Base-by-base conservation (phyloP, 495 filamentous ascomycete species). In the Chlorociboria aeruginascens region DNA sequence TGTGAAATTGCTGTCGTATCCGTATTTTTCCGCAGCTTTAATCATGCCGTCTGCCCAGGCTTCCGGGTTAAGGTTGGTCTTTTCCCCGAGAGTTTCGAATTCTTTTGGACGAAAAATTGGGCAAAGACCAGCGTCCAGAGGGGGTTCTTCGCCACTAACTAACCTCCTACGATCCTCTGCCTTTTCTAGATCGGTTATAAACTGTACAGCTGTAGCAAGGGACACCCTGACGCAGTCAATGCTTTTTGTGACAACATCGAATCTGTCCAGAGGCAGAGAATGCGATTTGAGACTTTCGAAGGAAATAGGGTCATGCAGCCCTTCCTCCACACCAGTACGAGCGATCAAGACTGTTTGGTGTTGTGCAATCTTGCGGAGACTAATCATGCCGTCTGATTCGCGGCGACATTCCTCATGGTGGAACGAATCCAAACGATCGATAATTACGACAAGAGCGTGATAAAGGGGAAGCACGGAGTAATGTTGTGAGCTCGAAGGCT, bases 191-290 rank as follows among this genome's bases (percentile, higher is more conserved):
- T 40, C 41, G 43, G 12, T 9, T 42, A 36, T 40, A 4, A 48
- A 20, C 28, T 74, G 67, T 53, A 57, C 63, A 56, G 70, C 73
- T 32, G 41, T 44, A 31, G 41, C 41, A 32, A 44, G 41, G 25
- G 41, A 44, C 25, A 44, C 41, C 41, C 41, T 30, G 30, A 44
- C 41, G 20, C 31, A 10, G 41, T 44, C 41, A 30, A 29, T 32
- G 30, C 30, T n/a, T 32, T 44, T 44, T n/a, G 20, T 30, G 25
- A 32, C 25, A 44, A 44, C 30, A 44, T 44, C 41, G 41, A 31
- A 30, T 32, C 41, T 44, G 41, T 44, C 30, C 20, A 11, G 14
- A 44, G 41, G 41, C 1, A 44, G 41, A 32, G 20, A 44, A 31
- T 44, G 41, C 25, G 14, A 30, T 30, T 32, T 44, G 41, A 44